Evolutionary conservation across 2,329 filamentous ascomycete genomes (phyloP).

Genomic region (Fusarium tjaetaba): DNA sequence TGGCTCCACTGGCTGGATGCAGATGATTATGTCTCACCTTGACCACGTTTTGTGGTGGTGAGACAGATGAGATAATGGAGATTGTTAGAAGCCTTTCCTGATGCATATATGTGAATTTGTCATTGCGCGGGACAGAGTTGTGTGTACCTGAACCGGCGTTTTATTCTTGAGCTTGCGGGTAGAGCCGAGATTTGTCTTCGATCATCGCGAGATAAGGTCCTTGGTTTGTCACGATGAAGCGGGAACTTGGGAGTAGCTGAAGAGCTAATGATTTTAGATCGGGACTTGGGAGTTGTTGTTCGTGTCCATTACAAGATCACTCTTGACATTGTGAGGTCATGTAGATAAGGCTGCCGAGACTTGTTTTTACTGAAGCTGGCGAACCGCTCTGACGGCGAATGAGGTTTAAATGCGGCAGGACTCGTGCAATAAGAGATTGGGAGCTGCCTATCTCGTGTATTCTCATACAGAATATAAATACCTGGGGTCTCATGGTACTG

Average conservation of each 20-base stretch:
- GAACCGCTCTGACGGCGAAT: no score
- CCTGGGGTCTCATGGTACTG: not conserved
- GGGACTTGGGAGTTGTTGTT: not conserved
- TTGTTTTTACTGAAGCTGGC: not conserved
- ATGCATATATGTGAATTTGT: not conserved
- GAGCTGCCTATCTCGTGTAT: not conserved
- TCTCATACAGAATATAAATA: fast-evolving
- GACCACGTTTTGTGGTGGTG: not conserved
- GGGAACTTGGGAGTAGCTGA: not conserved
- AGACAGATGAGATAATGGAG: not conserved
- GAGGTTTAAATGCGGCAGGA: no score
- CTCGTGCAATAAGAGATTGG: fast-evolving
- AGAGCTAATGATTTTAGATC: fast-evolving
- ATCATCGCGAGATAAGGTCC: not conserved
- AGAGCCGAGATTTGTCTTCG: not conserved
- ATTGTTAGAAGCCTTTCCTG: not conserved
- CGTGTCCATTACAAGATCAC: not conserved
- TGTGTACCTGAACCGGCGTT: not conserved
- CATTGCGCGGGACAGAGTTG: not conserved
- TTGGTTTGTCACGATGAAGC: not conserved
- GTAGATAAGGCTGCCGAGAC: not conserved
- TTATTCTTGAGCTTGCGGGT: not conserved
- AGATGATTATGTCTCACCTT: not conserved
- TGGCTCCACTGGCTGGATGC: constrained; percentile 14
- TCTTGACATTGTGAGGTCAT: not conserved